Evolutionary conservation across 2,329 filamentous ascomycete species (phyloP).

Genomic region (Hypoxylon sp.): DNA sequence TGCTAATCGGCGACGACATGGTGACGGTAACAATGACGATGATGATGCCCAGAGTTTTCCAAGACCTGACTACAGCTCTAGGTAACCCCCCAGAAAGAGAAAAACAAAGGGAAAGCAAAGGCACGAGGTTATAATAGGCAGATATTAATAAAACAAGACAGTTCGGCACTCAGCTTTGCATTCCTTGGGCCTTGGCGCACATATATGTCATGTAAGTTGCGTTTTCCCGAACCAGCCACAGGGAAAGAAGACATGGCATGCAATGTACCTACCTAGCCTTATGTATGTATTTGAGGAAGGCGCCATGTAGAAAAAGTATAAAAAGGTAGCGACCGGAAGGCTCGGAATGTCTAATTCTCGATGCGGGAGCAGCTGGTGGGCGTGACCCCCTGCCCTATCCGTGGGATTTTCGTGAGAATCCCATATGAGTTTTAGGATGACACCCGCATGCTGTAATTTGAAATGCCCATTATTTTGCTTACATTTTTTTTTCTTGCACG

Average conservation of each 20-base stretch:
- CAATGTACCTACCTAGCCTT: neutral
- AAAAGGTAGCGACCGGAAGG: slow-evolving; percentile 27
- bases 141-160: slow-evolving; percentile 18
- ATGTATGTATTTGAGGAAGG: slow-evolving; percentile 10
- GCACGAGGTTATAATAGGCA: slow-evolving; percentile 11
- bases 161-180: slow-evolving; percentile 14
- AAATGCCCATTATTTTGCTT: neutral
- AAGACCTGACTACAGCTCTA: slow-evolving; percentile 25
- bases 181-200: slow-evolving; percentile 29
- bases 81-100: slow-evolving; percentile 1
- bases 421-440: slow-evolving; percentile 28
- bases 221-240: slow-evolving; percentile 9
- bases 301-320: slow-evolving; percentile 3
- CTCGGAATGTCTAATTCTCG: slow-evolving; percentile 30
- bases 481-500: neutral
- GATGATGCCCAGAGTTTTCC: slow-evolving; percentile 20
- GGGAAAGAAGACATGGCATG: slow-evolving; percentile 7
- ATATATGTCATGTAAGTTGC: slow-evolving; percentile 19
- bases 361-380: slow-evolving; percentile 21
- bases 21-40: slow-evolving; percentile 9
- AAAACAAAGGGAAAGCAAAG: slow-evolving; percentile 9
- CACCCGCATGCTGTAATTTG: slow-evolving; percentile 12
- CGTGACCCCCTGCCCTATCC: slow-evolving; percentile 6
- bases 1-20: slow-evolving; percentile 5
- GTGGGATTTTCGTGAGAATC: slow-evolving; percentile 22